Evolutionary conservation across 768 basidiomycete genomes (phyloP).

Genomic region (Omphalotus guepiniiformis): DNA sequence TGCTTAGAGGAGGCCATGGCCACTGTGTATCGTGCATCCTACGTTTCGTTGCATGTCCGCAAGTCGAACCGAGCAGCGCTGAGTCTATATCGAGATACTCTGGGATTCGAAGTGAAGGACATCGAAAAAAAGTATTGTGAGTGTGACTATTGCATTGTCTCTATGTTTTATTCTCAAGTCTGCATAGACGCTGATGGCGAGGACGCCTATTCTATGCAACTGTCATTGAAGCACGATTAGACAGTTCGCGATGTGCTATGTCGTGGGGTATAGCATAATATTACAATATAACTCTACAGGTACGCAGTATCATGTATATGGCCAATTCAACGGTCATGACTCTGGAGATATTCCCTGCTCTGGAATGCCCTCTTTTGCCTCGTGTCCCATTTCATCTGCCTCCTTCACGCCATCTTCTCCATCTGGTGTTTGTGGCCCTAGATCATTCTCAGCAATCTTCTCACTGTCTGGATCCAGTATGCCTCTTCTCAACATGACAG

Average conservation of each 20-base stretch:
- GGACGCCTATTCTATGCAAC: conserved; percentile 89
- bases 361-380: too few relatives aligned
- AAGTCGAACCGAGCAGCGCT: conserved; percentile 95
- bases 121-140: conserved; percentile 92
- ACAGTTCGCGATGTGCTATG: background rate
- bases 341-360: too few relatives aligned
- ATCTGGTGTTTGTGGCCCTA: background rate
- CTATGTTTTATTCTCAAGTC: background rate
- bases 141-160: conserved; percentile 14
- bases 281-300: background rate
- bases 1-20: conserved; percentile 86
- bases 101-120: conserved; percentile 84
- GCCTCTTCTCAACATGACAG: conserved; percentile 33
- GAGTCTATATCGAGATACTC: conserved; percentile 80
- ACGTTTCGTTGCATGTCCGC: conserved; percentile 89
- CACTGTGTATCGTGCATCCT: conserved; percentile 76
- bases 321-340: too few relatives aligned
- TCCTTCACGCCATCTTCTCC: background rate
- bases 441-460: background rate
- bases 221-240: conserved; percentile 41
- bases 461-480: conserved; percentile 1
- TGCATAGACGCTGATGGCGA: conserved; percentile 87
- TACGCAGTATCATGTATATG: too few relatives aligned
- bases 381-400: background rate
- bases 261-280: background rate